Conservation (phyloP, 805 yeast species). For the Yarrowia sp. region DNA sequence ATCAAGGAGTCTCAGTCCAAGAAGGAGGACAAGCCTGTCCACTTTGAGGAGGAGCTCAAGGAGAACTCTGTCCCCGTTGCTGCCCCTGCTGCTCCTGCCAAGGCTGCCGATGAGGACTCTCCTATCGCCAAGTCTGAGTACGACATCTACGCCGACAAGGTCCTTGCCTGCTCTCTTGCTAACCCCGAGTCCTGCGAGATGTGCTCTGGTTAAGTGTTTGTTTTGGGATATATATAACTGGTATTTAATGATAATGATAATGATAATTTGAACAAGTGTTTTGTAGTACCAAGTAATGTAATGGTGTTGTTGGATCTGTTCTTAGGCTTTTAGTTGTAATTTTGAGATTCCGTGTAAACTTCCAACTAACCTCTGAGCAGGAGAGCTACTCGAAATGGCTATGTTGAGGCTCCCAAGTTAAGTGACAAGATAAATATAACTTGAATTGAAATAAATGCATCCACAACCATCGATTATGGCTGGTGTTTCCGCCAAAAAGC, state of each 20-base stretch:
- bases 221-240: constrained; percentile 14
- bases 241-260: constrained; percentile 26
- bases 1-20: constrained; percentile 10
- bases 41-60: constrained; percentile 21
- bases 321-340: no score
- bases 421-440: no score
- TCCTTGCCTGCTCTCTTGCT: constrained; percentile 92
- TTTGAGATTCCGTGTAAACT: no score
- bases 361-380: no score
- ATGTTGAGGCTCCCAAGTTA: no score
- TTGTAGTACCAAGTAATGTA: background rate
- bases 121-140: constrained; percentile 42
- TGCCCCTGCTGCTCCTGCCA: background rate
- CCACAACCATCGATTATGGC: background rate
- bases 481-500: no score
- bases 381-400: no score
- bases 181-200: constrained; percentile 97
- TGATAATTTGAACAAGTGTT: constrained; percentile 3
- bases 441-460: no score
- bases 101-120: constrained; percentile 44
- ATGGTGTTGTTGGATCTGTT: no score
- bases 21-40: constrained; percentile 2
- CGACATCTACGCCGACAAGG: constrained; percentile 90
- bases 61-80: constrained; percentile 37
- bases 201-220: constrained; percentile 85